A percentile compares a stretch with the other conserved stretches of the same genome.
phyloP scores from a whole-genome alignment of 306 rosid species.

The Vicia villosa region DNA sequence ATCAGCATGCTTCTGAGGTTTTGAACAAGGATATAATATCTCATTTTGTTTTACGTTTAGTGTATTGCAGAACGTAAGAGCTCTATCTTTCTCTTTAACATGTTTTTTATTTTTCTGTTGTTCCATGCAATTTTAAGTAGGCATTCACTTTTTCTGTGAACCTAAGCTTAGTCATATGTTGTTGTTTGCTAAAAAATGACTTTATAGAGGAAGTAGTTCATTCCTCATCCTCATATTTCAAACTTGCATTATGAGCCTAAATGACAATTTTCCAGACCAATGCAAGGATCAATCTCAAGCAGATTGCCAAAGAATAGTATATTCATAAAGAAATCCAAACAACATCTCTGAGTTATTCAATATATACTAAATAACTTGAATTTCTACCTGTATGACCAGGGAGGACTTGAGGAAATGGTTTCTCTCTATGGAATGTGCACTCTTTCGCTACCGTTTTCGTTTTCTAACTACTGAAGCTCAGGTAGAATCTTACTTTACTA shows the following conservation, averaged over 20 bases:
- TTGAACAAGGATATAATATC: constrained; percentile 87
- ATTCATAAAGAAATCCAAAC: constrained; percentile 8
- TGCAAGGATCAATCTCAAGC: no score
- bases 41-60: constrained; percentile 89
- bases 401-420: constrained; percentile 98
- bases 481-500: constrained; percentile 47
- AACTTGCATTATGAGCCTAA: no score
- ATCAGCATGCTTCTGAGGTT: constrained; percentile 62
- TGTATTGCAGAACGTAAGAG: constrained; percentile 85
- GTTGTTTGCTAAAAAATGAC: no score
- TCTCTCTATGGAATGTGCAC: constrained; percentile 79
- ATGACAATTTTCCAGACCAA: no score
- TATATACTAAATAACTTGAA: constrained; percentile 14
- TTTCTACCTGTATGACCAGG: constrained; percentile 42
- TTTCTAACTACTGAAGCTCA: constrained; percentile 57
- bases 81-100: neutral
- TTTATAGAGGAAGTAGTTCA: no score
- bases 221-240: no score
- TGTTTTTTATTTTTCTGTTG: neutral
- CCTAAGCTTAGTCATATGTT: constrained; percentile 5
- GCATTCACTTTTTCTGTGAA: neutral
- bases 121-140: neutral
- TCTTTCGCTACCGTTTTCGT: constrained; percentile 78
- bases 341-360: constrained; percentile 8
- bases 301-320: neutral